These are phyloP conservation scores for Monilinia vaccinii-corymbosi DNA, from an alignment of 2,329 filamentous ascomycete genomes.

Conservation along the genomic window DNA sequence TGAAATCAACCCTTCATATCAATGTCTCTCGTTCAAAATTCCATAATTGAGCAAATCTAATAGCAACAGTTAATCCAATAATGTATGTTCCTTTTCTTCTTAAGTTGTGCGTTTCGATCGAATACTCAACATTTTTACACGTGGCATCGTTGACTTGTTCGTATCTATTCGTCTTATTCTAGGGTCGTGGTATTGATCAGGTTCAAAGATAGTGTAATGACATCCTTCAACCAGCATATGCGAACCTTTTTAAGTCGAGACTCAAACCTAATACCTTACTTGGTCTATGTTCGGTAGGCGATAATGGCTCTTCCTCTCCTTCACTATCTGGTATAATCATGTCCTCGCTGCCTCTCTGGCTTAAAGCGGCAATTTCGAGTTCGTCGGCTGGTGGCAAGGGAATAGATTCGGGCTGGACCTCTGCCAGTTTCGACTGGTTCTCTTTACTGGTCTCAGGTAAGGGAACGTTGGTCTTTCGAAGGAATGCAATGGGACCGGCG, in stretches of 20 bases:
- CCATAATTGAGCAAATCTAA: neutral
- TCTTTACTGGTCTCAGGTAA: constrained; percentile 22
- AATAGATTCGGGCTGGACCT: constrained; percentile 31
- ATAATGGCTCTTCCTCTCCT: constrained; percentile 27
- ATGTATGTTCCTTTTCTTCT: neutral
- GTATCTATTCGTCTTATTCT: neutral
- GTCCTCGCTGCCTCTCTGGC: constrained; percentile 40
- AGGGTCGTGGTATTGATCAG: neutral
- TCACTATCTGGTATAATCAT: constrained; percentile 42
- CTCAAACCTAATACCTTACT: neutral
- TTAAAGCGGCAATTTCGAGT: constrained; percentile 17
- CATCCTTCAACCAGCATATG: constrained; percentile 10
- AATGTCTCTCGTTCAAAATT: neutral
- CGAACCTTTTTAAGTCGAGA: constrained; percentile 13
- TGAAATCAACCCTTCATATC: neutral
- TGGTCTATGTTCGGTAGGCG: constrained; percentile 8
- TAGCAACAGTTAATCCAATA: neutral
- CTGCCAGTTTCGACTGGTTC: neutral
- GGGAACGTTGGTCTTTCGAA: constrained; percentile 14
- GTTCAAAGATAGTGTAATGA: neutral
- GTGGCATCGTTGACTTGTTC: neutral
- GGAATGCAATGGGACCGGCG: constrained; percentile 4
- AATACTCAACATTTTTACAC: neutral
- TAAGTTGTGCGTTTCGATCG: neutral
- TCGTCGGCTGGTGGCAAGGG: constrained; percentile 26